Evolutionary conservation across 768 basidiomycete species (phyloP).

Genomic region (Lanmaoa pseudosensibilis): DNA sequence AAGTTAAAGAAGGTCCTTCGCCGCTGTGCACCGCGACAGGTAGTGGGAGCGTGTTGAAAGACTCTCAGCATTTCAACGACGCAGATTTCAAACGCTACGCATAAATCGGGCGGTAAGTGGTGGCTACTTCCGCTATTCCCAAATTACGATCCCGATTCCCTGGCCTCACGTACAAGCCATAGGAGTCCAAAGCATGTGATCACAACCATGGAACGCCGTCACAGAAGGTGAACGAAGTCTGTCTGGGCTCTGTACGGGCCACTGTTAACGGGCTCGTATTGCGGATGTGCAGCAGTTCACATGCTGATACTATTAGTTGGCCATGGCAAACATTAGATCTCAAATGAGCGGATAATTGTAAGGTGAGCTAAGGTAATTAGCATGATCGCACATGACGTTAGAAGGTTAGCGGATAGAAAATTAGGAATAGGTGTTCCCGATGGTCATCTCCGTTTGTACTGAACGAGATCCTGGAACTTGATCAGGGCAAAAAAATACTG

Average conservation of each 20-base stretch:
- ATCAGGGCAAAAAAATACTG: background rate
- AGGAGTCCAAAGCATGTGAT: background rate
- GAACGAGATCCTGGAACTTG: slow-evolving; percentile 4
- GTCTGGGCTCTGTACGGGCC: background rate
- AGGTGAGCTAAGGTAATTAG: background rate
- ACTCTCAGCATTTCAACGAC: slow-evolving; percentile 20
- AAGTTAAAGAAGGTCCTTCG: slow-evolving; percentile 49
- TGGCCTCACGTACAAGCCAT: background rate
- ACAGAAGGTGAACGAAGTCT: background rate
- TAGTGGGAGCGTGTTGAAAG: slow-evolving; percentile 5
- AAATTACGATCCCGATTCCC: background rate
- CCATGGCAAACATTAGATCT: background rate
- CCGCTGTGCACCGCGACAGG: background rate
- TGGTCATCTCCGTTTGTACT: slow-evolving; percentile 18
- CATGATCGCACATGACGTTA: background rate
- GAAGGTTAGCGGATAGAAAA: background rate
- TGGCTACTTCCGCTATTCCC: background rate
- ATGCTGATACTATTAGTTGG: background rate
- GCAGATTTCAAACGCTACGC: background rate
- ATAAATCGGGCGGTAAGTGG: background rate
- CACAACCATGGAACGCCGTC: background rate
- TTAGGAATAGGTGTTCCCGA: slow-evolving; percentile 10
- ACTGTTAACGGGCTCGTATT: background rate
- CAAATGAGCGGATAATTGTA: background rate
- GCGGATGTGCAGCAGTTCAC: background rate